phyloP scores from a whole-genome alignment of 768 basidiomycete genomes.

The Tylopilus plumbeoviolaceoides region DNA sequence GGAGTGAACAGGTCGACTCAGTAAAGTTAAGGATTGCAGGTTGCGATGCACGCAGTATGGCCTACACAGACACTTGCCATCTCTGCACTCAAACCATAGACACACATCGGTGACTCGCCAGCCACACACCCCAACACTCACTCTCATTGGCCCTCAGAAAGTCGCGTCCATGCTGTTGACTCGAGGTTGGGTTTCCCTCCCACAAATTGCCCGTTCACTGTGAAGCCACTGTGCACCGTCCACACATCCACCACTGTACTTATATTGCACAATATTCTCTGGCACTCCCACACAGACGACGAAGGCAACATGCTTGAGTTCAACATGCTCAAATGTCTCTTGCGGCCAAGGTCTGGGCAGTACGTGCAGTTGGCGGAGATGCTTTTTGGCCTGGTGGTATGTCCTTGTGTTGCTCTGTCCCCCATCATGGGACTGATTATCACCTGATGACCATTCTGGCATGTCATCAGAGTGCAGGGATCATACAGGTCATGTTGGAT shows the following conservation, averaged over 20 bases:
- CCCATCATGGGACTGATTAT: not conserved
- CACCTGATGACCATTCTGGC: no score
- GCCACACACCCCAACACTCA: not conserved
- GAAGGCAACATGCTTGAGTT: constrained; percentile 77
- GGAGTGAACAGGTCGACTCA: not conserved
- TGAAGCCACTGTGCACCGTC: constrained; percentile 64
- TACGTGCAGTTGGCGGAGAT: constrained; percentile 73
- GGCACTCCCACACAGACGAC: constrained; percentile 74
- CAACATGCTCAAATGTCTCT: constrained; percentile 78
- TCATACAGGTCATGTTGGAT: constrained; percentile 73
- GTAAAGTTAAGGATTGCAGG: no score
- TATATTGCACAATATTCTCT: constrained; percentile 88
- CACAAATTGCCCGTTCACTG: constrained; percentile 64
- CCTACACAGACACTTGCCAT: constrained; percentile 56
- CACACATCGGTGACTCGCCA: constrained; percentile 59
- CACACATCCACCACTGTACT: constrained; percentile 72
- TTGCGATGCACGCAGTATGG: constrained; percentile 38
- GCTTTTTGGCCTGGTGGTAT: constrained; percentile 65
- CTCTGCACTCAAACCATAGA: constrained; percentile 61
- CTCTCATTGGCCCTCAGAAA: constrained; percentile 42
- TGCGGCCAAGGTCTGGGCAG: constrained; percentile 76
- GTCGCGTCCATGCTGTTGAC: constrained; percentile 72
- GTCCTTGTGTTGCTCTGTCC: constrained; percentile 20
- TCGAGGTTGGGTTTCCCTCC: constrained; percentile 74
- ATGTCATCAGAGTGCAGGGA: constrained; percentile 61